Evolutionary conservation across 1,284 basidiomycete species (phyloP), one percentile per base, ranked within the genome.

Genomic region (Moesziomyces sp.): DNA sequence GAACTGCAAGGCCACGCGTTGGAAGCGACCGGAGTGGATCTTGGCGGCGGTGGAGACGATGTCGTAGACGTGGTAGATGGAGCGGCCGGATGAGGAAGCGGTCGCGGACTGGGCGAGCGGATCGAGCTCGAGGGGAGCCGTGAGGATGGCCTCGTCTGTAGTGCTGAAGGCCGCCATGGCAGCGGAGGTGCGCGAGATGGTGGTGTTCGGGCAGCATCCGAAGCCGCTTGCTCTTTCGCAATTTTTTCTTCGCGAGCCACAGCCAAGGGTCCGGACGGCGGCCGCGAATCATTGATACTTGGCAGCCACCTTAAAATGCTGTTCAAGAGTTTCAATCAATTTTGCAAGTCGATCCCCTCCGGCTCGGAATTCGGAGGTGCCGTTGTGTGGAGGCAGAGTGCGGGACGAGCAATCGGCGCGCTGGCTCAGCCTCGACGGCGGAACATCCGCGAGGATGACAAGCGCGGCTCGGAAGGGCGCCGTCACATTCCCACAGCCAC

Each of bases 1-100:
- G 76, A 99, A 98, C 84, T 99, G 96, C 11, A 99, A 88, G 0
- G 93, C 94, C 8, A 83, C 68, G 19, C 78, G 52, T 16, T 58
- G 51, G 44, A 81, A 77, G 3, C 60, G 55, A 8, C 63, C 54
- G 8, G 40, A 33, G 38, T 55, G 45, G 38, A 75, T 71, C 46
- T 63, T 64, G 28, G 53, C 49, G 16, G 78, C 76, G 3, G 79
- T 82, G 21, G 54, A 51, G 18, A 55, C 43, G 18, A 83, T 54
- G 46, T 82, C 79, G 62, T 83, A 83, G 53, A 82, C 53, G 13
- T 77, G 48, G 28, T 70, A 74, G 44, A 79, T 51, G 28, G 64
- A 61, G 30, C 66, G 51, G 18, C 72, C 72, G 3, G 73, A 68
- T 11, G 65, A 67, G 11, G 75, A 67, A 19, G 81, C 73, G 24